Evolutionary conservation across 140 eudicot genomes (phyloP), one percentile per base, ranked within the genome.

Genomic region (Ambrosia hybrid): DNA sequence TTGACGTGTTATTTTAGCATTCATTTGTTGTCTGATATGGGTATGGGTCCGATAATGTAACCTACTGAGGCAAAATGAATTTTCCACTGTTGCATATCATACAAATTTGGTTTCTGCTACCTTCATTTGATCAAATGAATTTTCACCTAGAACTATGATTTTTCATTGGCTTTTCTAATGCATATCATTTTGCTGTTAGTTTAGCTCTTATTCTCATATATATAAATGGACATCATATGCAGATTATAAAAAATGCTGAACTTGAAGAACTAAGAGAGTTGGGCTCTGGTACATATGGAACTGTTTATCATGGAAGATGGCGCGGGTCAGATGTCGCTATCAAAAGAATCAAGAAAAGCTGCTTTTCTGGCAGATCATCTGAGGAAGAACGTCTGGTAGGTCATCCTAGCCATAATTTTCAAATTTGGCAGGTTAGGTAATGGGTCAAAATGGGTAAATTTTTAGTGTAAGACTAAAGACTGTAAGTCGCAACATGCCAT

Each of bases 221-320:
- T 4, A 10, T 51, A 39, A 48, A 63, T 74, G 65, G 33, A 17
- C 39, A 14, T 17, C 70, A 5, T 68, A 57, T 63, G 79, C 86
- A 90, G 97, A 90, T 81, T 59, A 90, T 90, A 43, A 90, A 73
- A 74, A 81, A 87, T 78, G 84, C 76, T 68, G 97, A 90, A 70
- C 89, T 90, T 73, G 97, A 90, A 83, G 97, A 90, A 73, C 81
- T 81, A 61, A 82, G 67, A 66, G 97, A 87, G 81, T 68, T 90
- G 57, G 97, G 97, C 65, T 81, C 92, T 39, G 97, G 97, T 57
- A 90, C 97, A 9, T 90, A 76, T 82, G 97, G 97, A 69, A 87
- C 96, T 59, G 96, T 90, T 67, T 90, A 78, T 80, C 96, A 90
- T 73, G 96, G 96, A 10, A 90, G 84, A 66, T 90, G 97, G 97